Evolutionary conservation across 192 early-diverging fungal genomes (phyloP).

Genomic region (Coemansia sp.): DNA sequence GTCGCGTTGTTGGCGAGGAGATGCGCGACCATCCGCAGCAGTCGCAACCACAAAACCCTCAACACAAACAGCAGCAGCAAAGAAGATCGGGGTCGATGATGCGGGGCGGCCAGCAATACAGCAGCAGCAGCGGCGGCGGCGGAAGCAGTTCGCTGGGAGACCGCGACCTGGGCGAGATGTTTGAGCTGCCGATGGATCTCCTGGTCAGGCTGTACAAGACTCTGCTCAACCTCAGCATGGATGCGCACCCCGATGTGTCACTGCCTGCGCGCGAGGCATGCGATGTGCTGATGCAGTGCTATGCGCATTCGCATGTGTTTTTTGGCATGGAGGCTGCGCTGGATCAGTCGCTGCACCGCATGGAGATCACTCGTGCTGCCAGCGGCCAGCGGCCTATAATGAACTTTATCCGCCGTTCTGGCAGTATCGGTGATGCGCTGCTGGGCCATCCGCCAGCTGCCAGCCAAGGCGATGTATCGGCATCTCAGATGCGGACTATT

Average conservation of each 20-base stretch:
- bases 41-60: background rate
- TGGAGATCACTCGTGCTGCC: conserved; percentile 38
- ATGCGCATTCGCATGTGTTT: conserved; percentile 44
- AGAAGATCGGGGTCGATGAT: background rate
- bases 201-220: conserved; percentile 77
- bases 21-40: conserved; percentile 26
- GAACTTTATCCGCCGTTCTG: conserved; percentile 15
- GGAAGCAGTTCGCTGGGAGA: background rate
- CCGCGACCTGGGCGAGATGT: conserved; percentile 17
- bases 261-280: conserved; percentile 67
- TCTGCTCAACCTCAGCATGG: conserved; percentile 75
- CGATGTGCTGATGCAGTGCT: conserved; percentile 61
- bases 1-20: conserved; percentile 55
- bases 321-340: conserved; percentile 30
- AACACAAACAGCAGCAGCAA: background rate
- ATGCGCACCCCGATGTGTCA: conserved; percentile 79
- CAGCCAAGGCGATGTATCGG: conserved; percentile 1
- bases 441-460: conserved; percentile 19
- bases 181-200: conserved; percentile 34
- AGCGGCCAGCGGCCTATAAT: conserved; percentile 35
- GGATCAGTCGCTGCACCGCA: conserved; percentile 39
- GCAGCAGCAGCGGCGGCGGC: background rate
- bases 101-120: conserved; percentile 5
- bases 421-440: conserved; percentile 40
- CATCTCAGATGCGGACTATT: conserved; percentile 2